Base-by-base conservation (phyloP, 768 basidiomycete species). In the Amanita phalloides region DNA sequence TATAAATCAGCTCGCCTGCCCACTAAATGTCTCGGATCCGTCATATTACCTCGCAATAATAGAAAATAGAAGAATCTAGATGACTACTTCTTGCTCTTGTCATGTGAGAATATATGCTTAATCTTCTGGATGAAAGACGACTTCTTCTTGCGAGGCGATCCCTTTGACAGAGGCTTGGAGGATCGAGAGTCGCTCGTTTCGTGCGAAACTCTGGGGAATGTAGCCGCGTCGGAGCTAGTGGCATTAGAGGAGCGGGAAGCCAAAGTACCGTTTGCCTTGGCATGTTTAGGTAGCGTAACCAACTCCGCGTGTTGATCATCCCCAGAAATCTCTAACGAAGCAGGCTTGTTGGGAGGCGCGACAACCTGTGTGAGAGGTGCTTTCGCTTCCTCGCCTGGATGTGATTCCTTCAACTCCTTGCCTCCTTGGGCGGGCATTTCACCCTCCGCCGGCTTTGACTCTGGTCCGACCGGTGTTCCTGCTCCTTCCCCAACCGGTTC, bases 101-200 rank as follows among this genome's bases (percentile, higher is more conserved):
- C 69, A 33, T 63, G 60, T 13, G 66, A 59, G 58, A 84, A 83
- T 5, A 81, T 58, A 37, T 70, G 60, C 59, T 77, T 82, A 48
- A 77, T 36, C 57, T 71, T 81, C 23, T 73, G 73, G 48, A 84
- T 71, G 28, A 83, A 60, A 13, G 81, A 81, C 5, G 64, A 61
- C 42, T 69, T 68, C 60, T 79, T 82, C 68, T 81, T 80, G 53
- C 73, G 68, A 13, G 61, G 63, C n/a, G 56, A 51, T 11, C 60
- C 57, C 11, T 57, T 48, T 1, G 17, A 9, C 13, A 6, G 23
- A 13, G 33, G 25, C 26, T 49, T 37, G 33, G 33, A 33, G 13
- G 47, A 1, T 25, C 14, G 39, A 17, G 23, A n/a, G 10, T 37
- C 43, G 20, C 8, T 36, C 23, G 51, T 45, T 20, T 52, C 42